Base-by-base conservation (phyloP, 164 flowering plant genomes). In the Magnolia kwangsiensis region DNA sequence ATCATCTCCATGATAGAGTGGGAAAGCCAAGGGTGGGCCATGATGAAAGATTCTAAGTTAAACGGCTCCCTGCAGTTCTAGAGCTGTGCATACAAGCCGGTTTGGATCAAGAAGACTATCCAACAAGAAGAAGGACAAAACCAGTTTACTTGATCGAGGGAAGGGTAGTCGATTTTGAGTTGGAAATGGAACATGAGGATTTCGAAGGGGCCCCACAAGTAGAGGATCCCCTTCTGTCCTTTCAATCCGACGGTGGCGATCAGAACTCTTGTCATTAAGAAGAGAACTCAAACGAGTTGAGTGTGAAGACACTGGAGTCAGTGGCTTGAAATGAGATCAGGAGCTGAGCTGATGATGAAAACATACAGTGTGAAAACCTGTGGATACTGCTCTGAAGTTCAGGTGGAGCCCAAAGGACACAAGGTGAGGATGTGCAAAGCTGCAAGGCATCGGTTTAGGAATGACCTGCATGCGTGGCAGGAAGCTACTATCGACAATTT, bases 71-170 rank as follows among this genome's bases (percentile, higher is more conserved):
- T 63, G 98, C 98, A 9, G 76, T 95, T 76, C 77, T 95, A 14
- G 99, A 95, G 85, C 92, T 93, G 11, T 93, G 99, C 69, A 87
- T 93, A 79, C 99, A 95, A 75, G 97, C 98, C 75, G 99, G 98
- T 66, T 72, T 95, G 5, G 89, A 92, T 69, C 83, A 89, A 69
- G 83, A 82, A 58, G 85, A 87, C 78, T 89, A 83, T 74, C 96
- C 95, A 50, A 77, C 92, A 1, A 88, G 76, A 84, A 89, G 97
- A 82, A 90, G 98, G 83, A 88, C 90, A 4, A 90, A 82, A 51
- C 96, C 98, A 21, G 93, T 93, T 51, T 92, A 92, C 71, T 81
- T 80, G 27, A 84, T 93, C 49, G 98, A 94, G 59, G 99, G 99
- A 50, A 87, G 92, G 80, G 89, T 93, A 10, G 88, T 86, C 16